A percentile compares a stretch with the other conserved stretches of the same genome.
Conservation (phyloP, 2,329 filamentous ascomycete species). For the Lizonia empirigonia region DNA sequence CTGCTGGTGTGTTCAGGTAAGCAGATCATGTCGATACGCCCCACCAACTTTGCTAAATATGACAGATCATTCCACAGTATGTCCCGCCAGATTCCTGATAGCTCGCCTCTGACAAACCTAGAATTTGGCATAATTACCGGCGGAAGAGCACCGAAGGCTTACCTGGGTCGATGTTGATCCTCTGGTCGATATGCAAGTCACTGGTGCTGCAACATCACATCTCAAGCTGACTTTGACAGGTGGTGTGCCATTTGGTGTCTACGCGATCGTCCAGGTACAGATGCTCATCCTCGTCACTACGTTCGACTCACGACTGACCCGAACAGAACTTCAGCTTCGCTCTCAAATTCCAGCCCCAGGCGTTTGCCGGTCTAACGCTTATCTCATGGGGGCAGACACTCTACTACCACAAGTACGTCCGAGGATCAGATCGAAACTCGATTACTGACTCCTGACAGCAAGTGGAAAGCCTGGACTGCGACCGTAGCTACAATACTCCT, state of each 20-base stretch:
- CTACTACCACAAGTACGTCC: constrained; percentile 55
- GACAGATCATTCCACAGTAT: constrained; percentile 45
- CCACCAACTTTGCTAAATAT: constrained; percentile 17
- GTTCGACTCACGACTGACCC: neutral
- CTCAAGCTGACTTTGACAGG: constrained; percentile 26
- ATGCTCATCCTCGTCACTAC: neutral
- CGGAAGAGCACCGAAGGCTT: constrained; percentile 66
- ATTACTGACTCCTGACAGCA: constrained; percentile 38
- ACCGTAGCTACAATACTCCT: constrained; percentile 49
- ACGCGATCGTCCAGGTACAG: constrained; percentile 57
- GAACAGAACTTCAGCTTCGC: constrained; percentile 60
- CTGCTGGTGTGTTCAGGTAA: constrained; percentile 52
- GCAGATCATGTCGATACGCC: neutral
- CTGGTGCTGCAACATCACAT: neutral
- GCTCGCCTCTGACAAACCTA: constrained; percentile 10
- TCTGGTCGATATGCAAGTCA: constrained; percentile 63
- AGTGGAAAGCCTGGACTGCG: constrained; percentile 57
- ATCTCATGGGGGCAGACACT: constrained; percentile 60
- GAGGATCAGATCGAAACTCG: neutral
- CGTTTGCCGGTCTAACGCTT: constrained; percentile 57
- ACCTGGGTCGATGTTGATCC: constrained; percentile 65
- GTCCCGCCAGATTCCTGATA: neutral
- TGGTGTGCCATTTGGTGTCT: constrained; percentile 58
- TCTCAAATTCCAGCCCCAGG: constrained; percentile 61
- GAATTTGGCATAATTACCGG: constrained; percentile 67